phyloP scores from a whole-genome alignment of 371 early-diverging fungal species.

The Mucor sp. region DNA sequence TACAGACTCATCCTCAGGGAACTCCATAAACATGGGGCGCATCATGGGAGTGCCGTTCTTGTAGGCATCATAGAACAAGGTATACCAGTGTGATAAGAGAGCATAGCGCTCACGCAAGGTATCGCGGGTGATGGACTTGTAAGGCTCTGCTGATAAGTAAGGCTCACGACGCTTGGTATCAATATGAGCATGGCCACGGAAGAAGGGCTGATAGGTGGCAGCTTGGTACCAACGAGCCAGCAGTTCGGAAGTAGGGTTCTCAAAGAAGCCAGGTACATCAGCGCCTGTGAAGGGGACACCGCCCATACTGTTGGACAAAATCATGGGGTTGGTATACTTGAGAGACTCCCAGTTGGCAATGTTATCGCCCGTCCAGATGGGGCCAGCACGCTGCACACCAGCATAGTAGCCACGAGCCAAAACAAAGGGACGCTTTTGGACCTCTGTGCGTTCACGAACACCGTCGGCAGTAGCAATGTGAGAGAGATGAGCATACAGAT shows the following conservation, averaged over 20 bases:
- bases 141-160: constrained; percentile 88
- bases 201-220: constrained; percentile 91
- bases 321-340: constrained; percentile 77
- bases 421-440: constrained; percentile 80
- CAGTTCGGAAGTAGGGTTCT: constrained; percentile 80
- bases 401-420: constrained; percentile 89
- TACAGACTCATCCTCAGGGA: constrained; percentile 72
- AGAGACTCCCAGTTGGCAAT: constrained; percentile 84
- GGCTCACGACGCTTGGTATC: constrained; percentile 97
- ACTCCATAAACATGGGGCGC: constrained; percentile 83
- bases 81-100: constrained; percentile 82
- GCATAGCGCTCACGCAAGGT: constrained; percentile 78
- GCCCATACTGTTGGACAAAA: constrained; percentile 70
- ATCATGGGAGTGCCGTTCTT: constrained; percentile 75
- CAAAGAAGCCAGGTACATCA: constrained; percentile 94
- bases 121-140: constrained; percentile 68
- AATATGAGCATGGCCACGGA: constrained; percentile 93
- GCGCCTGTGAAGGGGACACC: constrained; percentile 86
- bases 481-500: constrained; percentile 77
- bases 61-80: constrained; percentile 73
- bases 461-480: constrained; percentile 63
- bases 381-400: constrained; percentile 85
- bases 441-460: constrained; percentile 51
- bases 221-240: constrained; percentile 90
- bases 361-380: constrained; percentile 95